Evolutionary conservation across 768 basidiomycete species (phyloP).

Genomic region (Lactifluus rugatus): DNA sequence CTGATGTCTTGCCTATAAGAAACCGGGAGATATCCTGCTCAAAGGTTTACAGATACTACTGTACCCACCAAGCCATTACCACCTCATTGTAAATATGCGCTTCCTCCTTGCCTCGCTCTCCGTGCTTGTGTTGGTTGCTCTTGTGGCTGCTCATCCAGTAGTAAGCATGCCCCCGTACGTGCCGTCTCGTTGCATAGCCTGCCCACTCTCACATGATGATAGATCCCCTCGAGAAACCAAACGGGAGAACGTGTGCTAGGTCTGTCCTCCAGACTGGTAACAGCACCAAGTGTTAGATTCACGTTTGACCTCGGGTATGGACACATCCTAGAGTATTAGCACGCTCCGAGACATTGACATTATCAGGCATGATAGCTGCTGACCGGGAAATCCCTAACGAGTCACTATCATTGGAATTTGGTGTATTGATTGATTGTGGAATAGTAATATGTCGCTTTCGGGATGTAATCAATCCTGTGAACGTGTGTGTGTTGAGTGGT

Average conservation of each 20-base stretch:
- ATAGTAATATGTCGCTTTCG: background rate
- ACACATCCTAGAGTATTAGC: background rate
- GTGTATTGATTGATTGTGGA: background rate
- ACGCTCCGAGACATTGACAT: background rate
- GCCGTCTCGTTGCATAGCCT: background rate
- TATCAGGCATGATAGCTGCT: background rate
- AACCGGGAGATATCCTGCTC: too few species aligned
- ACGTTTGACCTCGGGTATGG: background rate
- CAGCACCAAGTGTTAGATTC: background rate
- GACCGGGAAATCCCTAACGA: background rate
- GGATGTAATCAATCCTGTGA: background rate
- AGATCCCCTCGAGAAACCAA: background rate
- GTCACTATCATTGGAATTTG: background rate
- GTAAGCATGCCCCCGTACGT: constrained; percentile 8
- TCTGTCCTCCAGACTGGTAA: accelerated
- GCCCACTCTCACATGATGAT: background rate
- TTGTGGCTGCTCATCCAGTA: background rate
- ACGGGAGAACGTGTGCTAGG: background rate
- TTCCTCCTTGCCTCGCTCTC: background rate
- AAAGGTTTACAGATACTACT: background rate
- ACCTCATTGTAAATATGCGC: constrained; percentile 1
- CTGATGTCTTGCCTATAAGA: constrained; percentile 1
- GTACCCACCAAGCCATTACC: background rate
- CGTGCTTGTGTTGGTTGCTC: background rate
- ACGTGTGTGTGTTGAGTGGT: background rate